phyloP scores from a whole-genome alignment of 345 rosid genomes.

The Citrus glauca region DNA sequence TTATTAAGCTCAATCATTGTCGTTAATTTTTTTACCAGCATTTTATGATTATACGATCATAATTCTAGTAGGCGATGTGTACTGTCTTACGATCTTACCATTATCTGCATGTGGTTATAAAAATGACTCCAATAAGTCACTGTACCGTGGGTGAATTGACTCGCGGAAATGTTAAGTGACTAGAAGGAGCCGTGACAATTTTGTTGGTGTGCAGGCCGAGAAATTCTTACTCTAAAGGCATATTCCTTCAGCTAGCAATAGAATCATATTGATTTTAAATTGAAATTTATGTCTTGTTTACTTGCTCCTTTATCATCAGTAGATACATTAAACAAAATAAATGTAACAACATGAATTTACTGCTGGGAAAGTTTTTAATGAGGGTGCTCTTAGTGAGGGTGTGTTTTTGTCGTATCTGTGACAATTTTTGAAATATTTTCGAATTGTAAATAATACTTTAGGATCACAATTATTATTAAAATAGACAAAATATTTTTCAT shows the following conservation, averaged over 20 bases:
- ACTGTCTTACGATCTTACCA: no score
- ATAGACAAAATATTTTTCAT: neutral
- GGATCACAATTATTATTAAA: neutral
- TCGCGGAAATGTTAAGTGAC: no score
- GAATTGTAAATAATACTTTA: neutral
- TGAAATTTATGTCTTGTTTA: neutral
- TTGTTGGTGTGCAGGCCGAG: neutral
- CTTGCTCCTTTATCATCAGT: neutral
- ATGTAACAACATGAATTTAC: neutral
- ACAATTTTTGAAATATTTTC: neutral
- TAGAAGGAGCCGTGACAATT: no score
- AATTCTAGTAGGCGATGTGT: no score
- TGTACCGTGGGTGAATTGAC: no score
- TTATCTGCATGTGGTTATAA: no score
- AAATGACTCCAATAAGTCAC: no score
- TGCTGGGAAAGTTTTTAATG: neutral
- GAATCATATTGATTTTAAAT: neutral
- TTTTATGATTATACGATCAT: no score
- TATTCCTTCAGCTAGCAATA: neutral
- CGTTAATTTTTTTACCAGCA: neutral
- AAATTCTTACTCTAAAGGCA: neutral
- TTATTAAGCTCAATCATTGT: neutral
- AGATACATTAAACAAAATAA: neutral
- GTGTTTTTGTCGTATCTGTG: neutral
- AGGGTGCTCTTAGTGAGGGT: no score